These are phyloP conservation scores for Crithidia bombi DNA, from an alignment of 208 protist genomes.

Conservation along the genomic window DNA sequence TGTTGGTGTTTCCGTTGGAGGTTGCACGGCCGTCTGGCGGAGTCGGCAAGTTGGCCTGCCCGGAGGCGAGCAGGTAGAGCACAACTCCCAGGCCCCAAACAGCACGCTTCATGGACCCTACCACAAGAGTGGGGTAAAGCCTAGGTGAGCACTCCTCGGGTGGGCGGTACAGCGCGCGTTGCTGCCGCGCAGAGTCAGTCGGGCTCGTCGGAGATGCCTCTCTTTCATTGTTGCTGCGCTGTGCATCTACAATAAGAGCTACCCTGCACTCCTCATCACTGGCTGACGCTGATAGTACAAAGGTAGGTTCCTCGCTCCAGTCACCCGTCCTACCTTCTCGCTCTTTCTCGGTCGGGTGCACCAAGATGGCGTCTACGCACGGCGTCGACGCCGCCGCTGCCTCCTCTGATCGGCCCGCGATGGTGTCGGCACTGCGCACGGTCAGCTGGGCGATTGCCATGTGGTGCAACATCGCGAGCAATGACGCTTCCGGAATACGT, in stretches of 20 bases:
- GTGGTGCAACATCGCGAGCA: constrained; percentile 47
- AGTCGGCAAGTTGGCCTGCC: constrained; percentile 11
- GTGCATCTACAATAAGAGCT: neutral
- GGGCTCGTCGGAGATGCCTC: neutral
- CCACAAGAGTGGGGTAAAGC: constrained; percentile 5
- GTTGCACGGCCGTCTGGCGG: neutral
- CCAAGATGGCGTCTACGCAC: constrained; percentile 35
- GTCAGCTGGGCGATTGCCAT: constrained; percentile 37
- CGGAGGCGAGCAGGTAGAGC: constrained; percentile 51
- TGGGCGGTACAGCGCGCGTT: constrained; percentile 8
- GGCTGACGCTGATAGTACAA: constrained; percentile 37
- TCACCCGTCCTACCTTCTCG: neutral
- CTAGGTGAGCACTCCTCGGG: constrained; percentile 25
- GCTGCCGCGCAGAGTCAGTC: neutral
- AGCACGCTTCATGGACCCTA: constrained; percentile 32
- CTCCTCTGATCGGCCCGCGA: neutral
- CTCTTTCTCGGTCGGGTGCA: constrained; percentile 33
- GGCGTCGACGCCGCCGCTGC: neutral
- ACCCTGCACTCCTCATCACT: neutral
- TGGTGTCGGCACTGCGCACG: constrained; percentile 26
- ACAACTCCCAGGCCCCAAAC: constrained; percentile 70
- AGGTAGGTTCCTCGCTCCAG: constrained; percentile 26
- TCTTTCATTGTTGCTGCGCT: neutral
- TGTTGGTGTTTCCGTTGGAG: neutral
- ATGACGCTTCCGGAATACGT: constrained; percentile 41